Evolutionary conservation across 768 basidiomycete species (phyloP), one percentile per base, ranked within the genome.

Genomic region (Filobasidium floriforme): DNA sequence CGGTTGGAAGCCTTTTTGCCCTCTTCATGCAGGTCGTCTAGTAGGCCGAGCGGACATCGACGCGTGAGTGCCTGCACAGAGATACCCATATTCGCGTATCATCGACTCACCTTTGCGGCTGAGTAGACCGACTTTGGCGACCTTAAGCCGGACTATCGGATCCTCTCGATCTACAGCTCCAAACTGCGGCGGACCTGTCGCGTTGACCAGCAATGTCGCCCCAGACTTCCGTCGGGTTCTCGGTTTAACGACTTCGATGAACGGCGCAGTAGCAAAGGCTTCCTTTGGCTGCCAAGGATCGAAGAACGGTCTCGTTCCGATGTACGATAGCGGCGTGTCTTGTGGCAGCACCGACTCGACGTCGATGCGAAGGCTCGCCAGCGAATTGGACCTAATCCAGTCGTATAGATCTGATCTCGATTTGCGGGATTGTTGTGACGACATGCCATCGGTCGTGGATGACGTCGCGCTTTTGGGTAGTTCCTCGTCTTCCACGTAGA

Each of bases 401-500:
- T 88, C 88, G 79, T 98, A 98, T 1, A 91, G 89, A 75, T 98
- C 94, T 7, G 54, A 57, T 15, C 54, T 32, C 24, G 54, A 24
- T 26, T 28, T 57, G 22, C 54, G 54, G 14, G 54, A 26, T 24
- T 57, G 54, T 41, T 69, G 64, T 12, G 68, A 65, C 28, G 70
- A 57, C 54, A 57, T 57, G 54, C 54, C 54, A 5, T 57, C 54
- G 18, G 54, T 57, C 54, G 54, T 57, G 2, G 29, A 26, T 5
- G 54, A 57, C 6, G 54, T 26, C 22, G 54, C 54, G 26, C 24
- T 57, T 7, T 57, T 57, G 22, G 29, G 54, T 26, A 7, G 22
- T 15, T 57, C 54, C 24, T 57, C 88, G 75, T 94, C 92, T 76
- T 97, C 96, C 68, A 97, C 88, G 71, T 92, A 97, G 61, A 97